Evolutionary conservation across 495 filamentous ascomycete species (phyloP).

Genomic region (Neurospora sp.): DNA sequence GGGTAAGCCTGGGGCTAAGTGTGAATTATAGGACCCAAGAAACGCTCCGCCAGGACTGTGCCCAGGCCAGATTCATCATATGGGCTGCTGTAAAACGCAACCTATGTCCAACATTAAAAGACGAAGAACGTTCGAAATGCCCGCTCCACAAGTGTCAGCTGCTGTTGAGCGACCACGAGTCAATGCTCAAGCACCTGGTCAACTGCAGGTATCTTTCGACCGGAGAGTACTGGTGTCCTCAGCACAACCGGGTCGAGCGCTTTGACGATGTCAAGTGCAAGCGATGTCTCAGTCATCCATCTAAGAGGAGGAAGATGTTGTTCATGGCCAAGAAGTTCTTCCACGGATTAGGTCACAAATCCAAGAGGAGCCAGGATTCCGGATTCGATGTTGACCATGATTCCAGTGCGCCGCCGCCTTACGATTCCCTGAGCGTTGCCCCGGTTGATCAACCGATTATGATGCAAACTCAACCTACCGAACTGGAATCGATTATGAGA

Average conservation of each 20-base stretch:
- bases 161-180: constrained; percentile 32
- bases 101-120: constrained; percentile 17
- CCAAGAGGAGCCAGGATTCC: constrained; percentile 15
- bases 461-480: constrained; percentile 6
- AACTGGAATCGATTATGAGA: constrained; percentile 33
- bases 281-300: constrained; percentile 33
- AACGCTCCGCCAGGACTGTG: constrained; percentile 33
- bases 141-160: constrained; percentile 33
- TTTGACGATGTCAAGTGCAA: constrained; percentile 39
- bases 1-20: constrained; percentile 12
- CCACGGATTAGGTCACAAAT: constrained; percentile 36
- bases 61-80: constrained; percentile 37
- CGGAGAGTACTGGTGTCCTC: constrained; percentile 39
- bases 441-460: not conserved
- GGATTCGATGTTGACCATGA: constrained; percentile 13
- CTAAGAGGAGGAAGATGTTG: constrained; percentile 37
- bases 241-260: constrained; percentile 37
- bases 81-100: constrained; percentile 43
- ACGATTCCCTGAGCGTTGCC: constrained; percentile 28
- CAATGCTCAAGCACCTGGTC: constrained; percentile 36
- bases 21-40: constrained; percentile 27
- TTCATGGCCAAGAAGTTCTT: constrained; percentile 40
- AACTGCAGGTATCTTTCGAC: constrained; percentile 30
- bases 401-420: constrained; percentile 26
- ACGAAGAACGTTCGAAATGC: constrained; percentile 31